Conservation (phyloP, 345 rosid genomes). For the Lepidium didymum region DNA sequence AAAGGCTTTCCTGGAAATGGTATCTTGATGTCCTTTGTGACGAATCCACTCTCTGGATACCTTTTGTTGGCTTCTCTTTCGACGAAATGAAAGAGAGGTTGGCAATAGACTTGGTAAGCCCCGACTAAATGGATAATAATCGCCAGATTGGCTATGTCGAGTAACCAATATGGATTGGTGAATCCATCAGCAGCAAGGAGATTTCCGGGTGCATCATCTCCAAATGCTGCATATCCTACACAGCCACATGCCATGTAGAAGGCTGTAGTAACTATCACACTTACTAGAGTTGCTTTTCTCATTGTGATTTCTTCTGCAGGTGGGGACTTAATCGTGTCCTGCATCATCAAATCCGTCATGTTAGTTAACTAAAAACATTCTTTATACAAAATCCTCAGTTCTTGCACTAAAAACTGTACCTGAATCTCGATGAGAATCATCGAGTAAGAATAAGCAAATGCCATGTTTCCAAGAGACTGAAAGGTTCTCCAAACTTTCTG, state of each 20-base stretch:
- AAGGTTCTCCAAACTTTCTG: constrained; percentile 82
- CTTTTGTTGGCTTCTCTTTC: constrained; percentile 45
- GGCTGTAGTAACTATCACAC: constrained; percentile 66
- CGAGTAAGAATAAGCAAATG: constrained; percentile 88
- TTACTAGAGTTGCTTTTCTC: constrained; percentile 65
- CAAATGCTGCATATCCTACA: constrained; percentile 87
- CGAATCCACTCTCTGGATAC: constrained; percentile 55
- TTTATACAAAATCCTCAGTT: neutral
- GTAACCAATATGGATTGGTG: constrained; percentile 77
- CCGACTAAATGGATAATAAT: constrained; percentile 77
- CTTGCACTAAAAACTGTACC: constrained; percentile 23
- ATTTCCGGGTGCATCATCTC: constrained; percentile 73
- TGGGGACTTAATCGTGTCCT: constrained; percentile 32
- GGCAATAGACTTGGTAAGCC: constrained; percentile 92
- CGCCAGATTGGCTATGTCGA: constrained; percentile 82
- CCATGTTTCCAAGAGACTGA: constrained; percentile 89
- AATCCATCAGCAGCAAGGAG: constrained; percentile 70
- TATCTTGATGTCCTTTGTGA: constrained; percentile 48
- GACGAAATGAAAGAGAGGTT: constrained; percentile 72
- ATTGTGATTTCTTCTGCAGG: constrained; percentile 79
- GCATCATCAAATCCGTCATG: neutral
- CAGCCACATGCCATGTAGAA: constrained; percentile 92
- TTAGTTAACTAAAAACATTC: neutral
- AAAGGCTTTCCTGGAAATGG: constrained; percentile 36
- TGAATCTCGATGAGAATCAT: constrained; percentile 82